Conservation (phyloP, 1,139 yeast genomes). For the Debaryomyces fabryi region DNA sequence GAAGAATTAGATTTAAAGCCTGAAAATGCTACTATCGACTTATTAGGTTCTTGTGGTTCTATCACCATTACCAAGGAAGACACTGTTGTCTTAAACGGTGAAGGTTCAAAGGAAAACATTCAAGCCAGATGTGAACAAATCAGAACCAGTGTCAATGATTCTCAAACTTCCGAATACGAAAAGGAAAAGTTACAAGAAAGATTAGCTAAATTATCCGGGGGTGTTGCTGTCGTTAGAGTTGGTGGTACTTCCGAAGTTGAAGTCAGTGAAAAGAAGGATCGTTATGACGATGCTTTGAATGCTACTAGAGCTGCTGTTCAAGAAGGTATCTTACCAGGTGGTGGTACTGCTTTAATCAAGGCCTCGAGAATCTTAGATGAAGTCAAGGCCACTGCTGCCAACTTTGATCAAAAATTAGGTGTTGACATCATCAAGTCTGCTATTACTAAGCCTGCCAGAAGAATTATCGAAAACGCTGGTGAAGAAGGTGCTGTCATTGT, state of each 20-base stretch:
- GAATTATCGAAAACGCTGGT: conserved; percentile 98
- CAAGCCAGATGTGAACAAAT: conserved; percentile 95
- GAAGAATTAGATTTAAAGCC: conserved; percentile 98
- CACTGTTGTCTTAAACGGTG: conserved; percentile 94
- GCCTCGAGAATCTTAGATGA: conserved; percentile 83
- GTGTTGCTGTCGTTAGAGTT: conserved; percentile 98
- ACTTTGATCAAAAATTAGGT: conserved; percentile 98
- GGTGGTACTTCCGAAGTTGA: conserved; percentile 99
- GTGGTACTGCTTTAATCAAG: conserved; percentile 98
- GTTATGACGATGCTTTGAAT: conserved; percentile 98
- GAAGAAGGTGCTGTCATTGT: conserved; percentile 98
- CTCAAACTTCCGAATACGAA: conserved; percentile 89
- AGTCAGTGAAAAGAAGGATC: conserved; percentile 99
- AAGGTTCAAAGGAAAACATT: conserved; percentile 87
- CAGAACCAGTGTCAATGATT: conserved; percentile 73
- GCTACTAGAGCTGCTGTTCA: conserved; percentile 99
- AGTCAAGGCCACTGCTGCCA: conserved; percentile 67
- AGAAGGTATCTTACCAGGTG: conserved; percentile 99
- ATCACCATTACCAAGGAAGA: conserved; percentile 96
- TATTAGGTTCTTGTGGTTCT: conserved; percentile 92
- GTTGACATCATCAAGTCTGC: conserved; percentile 95
- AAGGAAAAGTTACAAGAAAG: conserved; percentile 98
- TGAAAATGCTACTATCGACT: conserved; percentile 90
- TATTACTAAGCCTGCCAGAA: conserved; percentile 94
- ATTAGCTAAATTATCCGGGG: conserved; percentile 97